These are phyloP conservation scores for Aspergillus calidoustus DNA, from an alignment of 2,329 filamentous ascomycete genomes.

Conservation along the genomic window DNA sequence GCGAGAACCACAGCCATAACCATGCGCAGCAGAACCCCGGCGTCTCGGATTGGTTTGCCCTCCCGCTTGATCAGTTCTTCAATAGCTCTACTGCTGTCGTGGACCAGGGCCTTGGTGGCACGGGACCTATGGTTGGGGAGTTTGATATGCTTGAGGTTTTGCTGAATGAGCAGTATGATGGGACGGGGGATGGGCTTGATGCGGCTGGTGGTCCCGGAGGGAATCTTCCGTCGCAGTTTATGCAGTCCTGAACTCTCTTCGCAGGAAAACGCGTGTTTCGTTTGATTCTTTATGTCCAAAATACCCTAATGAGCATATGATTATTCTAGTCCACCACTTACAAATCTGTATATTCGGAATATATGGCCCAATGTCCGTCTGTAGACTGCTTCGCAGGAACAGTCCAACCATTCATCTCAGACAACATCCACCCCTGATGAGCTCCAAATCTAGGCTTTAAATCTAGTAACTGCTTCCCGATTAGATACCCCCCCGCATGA, in stretches of 20 bases:
- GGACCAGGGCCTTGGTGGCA: slow-evolving; percentile 61
- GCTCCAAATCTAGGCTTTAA: too few species aligned
- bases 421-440: too few species aligned
- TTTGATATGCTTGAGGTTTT: slow-evolving; percentile 55
- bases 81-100: slow-evolving; percentile 51
- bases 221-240: slow-evolving; percentile 34
- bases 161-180: slow-evolving; percentile 48
- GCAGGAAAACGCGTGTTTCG: not conserved
- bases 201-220: slow-evolving; percentile 9
- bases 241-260: slow-evolving; percentile 21
- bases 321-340: not conserved
- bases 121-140: slow-evolving; percentile 64
- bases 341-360: too few species aligned
- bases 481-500: too few species aligned
- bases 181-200: slow-evolving; percentile 30
- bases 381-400: too few species aligned
- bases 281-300: not conserved
- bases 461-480: too few species aligned
- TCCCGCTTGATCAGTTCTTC: slow-evolving; percentile 65
- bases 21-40: slow-evolving; percentile 21
- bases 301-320: slow-evolving; percentile 1
- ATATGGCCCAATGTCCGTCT: too few species aligned
- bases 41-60: slow-evolving; percentile 62
- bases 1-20: slow-evolving; percentile 21
- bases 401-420: too few species aligned